Percentiles rank a stretch among this genome's conserved stretches.
phyloP scores from a whole-genome alignment of 1,284 basidiomycete genomes.

The Chondrostereum purpureum region DNA sequence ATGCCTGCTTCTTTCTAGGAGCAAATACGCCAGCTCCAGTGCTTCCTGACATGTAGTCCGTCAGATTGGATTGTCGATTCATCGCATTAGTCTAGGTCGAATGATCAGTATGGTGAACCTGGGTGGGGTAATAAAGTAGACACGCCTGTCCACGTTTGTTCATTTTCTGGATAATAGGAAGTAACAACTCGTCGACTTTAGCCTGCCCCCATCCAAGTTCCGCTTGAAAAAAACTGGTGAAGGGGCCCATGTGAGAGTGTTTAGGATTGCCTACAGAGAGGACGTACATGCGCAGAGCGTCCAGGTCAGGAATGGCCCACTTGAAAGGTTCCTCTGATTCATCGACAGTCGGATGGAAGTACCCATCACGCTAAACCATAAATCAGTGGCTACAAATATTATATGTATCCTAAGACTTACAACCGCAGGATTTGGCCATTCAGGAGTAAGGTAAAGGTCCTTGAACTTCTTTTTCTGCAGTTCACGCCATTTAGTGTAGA shows the following conservation, averaged over 20 bases:
- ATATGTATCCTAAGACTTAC: conserved; percentile 35
- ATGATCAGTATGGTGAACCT: conserved; percentile 4
- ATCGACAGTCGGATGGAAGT: conserved; percentile 87
- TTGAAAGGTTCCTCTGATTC: conserved; percentile 91
- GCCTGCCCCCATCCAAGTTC: conserved; percentile 82
- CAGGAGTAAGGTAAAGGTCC: conserved; percentile 67
- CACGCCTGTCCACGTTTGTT: conserved; percentile 68
- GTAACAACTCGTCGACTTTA: conserved; percentile 88
- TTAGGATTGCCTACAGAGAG: background rate
- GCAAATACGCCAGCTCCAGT: conserved; percentile 63
- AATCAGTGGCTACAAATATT: conserved; percentile 7
- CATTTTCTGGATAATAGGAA: conserved; percentile 92
- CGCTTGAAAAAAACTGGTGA: conserved; percentile 70
- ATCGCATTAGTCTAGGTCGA: conserved; percentile 45
- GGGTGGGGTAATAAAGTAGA: background rate
- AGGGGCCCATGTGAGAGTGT: conserved; percentile 1
- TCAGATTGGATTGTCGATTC: conserved; percentile 72
- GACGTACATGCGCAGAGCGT: conserved; percentile 75
- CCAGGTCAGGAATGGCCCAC: conserved; percentile 95
- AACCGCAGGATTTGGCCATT: conserved; percentile 91
- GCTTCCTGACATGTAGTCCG: conserved; percentile 54
- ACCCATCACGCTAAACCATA: conserved; percentile 75
- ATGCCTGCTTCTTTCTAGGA: conserved; percentile 74
- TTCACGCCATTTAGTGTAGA: conserved; percentile 2
- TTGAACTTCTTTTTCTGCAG: conserved; percentile 85